Conservation (phyloP, 2,329 filamentous ascomycete species). For the Geoglossum cookeanum region DNA sequence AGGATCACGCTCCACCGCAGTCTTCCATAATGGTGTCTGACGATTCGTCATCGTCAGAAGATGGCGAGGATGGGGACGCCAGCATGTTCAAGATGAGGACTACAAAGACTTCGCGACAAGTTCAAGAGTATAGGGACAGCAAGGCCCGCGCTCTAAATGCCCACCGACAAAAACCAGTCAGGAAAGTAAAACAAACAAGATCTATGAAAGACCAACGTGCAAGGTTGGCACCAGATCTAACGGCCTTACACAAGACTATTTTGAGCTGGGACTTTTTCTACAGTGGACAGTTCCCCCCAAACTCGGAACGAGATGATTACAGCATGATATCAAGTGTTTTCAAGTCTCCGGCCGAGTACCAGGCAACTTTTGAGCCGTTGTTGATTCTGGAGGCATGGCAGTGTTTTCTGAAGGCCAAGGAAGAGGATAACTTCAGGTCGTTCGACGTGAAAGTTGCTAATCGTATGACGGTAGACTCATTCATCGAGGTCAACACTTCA, state of each 20-base stretch:
- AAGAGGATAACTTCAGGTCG: slow-evolving; percentile 61
- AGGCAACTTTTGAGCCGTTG: slow-evolving; percentile 75
- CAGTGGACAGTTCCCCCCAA: slow-evolving; percentile 65
- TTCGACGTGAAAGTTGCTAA: slow-evolving; percentile 80
- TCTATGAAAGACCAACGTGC: slow-evolving; percentile 89
- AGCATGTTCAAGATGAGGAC: slow-evolving; percentile 34
- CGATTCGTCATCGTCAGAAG: slow-evolving; percentile 46
- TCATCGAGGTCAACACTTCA: slow-evolving; percentile 74
- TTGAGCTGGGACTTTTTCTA: slow-evolving; percentile 94
- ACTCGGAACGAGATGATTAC: slow-evolving; percentile 48
- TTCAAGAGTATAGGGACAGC: slow-evolving; percentile 28
- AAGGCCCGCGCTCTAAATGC: slow-evolving; percentile 29
- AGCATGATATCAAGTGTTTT: slow-evolving; percentile 63
- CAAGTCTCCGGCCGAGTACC: slow-evolving; percentile 56
- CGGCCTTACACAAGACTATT: slow-evolving; percentile 65
- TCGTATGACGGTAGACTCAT: slow-evolving; percentile 78
- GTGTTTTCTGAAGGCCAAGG: slow-evolving; percentile 73
- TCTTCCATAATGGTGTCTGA: slow-evolving; percentile 81
- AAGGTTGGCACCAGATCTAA: slow-evolving; percentile 74
- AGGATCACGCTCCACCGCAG: slow-evolving; percentile 55
- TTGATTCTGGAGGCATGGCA: slow-evolving; percentile 91
- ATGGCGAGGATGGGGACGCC: slow-evolving; percentile 35
- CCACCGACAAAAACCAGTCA: slow-evolving; percentile 48
- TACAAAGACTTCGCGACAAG: slow-evolving; percentile 21
- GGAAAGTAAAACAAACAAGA: slow-evolving; percentile 61